Conservation (phyloP, 2,329 filamentous ascomycete species). For the Cadophora malorum region DNA sequence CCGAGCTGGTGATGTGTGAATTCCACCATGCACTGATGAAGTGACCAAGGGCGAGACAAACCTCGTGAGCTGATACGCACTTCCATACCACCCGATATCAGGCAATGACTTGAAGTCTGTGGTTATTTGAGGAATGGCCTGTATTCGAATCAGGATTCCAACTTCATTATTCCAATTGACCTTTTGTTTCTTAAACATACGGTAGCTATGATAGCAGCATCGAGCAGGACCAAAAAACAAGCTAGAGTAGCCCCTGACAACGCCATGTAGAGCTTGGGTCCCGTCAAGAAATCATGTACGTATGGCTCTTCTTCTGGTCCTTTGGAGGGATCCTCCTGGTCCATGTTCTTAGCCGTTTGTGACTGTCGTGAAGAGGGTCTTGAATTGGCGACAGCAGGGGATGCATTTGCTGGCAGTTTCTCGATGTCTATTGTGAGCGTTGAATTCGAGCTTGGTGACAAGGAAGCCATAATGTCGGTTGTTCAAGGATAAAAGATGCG, state of each 20-base stretch:
- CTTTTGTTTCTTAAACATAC: no score
- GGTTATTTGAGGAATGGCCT: conserved; percentile 50
- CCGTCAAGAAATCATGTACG: conserved; percentile 14
- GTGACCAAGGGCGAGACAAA: conserved; percentile 24
- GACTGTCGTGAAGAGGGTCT: not conserved
- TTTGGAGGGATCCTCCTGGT: not conserved
- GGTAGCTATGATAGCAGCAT: conserved; percentile 25
- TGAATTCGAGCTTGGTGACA: not conserved
- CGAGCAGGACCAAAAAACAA: conserved; percentile 24
- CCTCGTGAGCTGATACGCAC: conserved; percentile 45
- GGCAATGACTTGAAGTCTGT: conserved; percentile 45
- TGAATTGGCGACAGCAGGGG: not conserved
- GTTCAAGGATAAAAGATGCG: not conserved
- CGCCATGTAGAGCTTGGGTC: conserved; percentile 15
- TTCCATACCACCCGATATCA: conserved; percentile 48
- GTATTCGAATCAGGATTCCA: not conserved
- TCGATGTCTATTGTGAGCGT: not conserved
- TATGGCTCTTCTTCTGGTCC: not conserved
- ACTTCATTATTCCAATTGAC: not conserved
- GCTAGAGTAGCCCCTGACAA: conserved; percentile 19
- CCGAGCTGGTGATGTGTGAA: conserved; percentile 20
- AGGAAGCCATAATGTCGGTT: not conserved
- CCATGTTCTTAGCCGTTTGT: not conserved
- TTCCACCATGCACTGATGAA: not conserved
- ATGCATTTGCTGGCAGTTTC: not conserved